Conservation (phyloP, 2,329 filamentous ascomycete genomes). For the Lachnellula arida region DNA sequence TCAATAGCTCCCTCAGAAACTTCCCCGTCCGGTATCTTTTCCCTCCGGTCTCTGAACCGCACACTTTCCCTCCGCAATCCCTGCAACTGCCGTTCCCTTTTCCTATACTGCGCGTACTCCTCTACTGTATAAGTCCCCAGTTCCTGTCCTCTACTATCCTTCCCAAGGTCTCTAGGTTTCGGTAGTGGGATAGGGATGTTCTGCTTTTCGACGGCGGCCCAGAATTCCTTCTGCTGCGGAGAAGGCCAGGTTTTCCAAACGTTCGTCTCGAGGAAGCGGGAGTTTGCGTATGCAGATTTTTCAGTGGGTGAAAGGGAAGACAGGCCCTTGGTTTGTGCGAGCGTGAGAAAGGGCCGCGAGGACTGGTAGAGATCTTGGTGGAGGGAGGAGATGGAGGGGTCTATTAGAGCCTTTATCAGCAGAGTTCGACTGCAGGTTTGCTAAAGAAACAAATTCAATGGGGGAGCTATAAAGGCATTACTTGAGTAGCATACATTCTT, state of each 20-base stretch:
- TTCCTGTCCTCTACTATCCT: slow-evolving; percentile 19
- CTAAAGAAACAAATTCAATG: background rate
- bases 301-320: slow-evolving; percentile 19
- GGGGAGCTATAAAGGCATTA: background rate
- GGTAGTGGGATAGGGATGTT: slow-evolving; percentile 26
- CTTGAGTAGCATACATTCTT: slow-evolving; percentile 17
- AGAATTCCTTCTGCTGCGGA: slow-evolving; percentile 27
- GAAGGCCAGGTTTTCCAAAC: slow-evolving; percentile 23
- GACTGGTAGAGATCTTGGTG: slow-evolving; percentile 23
- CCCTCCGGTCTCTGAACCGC: slow-evolving; percentile 16
- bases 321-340: slow-evolving; percentile 20
- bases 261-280: slow-evolving; percentile 21
- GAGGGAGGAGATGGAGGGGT: slow-evolving; percentile 26
- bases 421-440: background rate
- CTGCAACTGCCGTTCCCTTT: slow-evolving; percentile 17
- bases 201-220: slow-evolving; percentile 20
- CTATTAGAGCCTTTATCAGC: slow-evolving; percentile 7
- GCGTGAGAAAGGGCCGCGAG: slow-evolving; percentile 23
- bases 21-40: slow-evolving; percentile 2
- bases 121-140: slow-evolving; percentile 21
- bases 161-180: slow-evolving; percentile 22
- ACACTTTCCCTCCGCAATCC: slow-evolving; percentile 19
- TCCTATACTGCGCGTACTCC: slow-evolving; percentile 21
- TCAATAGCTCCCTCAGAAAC: slow-evolving; percentile 16
- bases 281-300: slow-evolving; percentile 23